Percentiles rank a stretch among this genome's conserved stretches.
These are phyloP conservation scores for Microthyrium microscopicum DNA, from an alignment of 2,329 filamentous ascomycete genomes.

Conservation along the genomic window DNA sequence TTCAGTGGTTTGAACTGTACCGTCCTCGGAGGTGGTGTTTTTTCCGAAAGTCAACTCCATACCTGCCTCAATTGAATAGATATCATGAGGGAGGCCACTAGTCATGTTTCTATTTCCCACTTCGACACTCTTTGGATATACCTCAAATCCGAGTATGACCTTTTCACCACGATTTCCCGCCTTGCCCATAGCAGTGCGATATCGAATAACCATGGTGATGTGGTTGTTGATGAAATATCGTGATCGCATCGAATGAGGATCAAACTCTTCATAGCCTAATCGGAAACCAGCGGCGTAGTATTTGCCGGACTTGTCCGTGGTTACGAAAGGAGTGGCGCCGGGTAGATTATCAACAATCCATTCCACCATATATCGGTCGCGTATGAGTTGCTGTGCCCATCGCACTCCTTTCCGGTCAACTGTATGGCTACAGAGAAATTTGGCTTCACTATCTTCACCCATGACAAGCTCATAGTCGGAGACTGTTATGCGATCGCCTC, in stretches of 20 bases:
- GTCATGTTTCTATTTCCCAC: conserved; percentile 39
- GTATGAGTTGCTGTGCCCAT: conserved; percentile 54
- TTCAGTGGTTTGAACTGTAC: conserved; percentile 23
- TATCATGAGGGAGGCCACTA: conserved; percentile 49
- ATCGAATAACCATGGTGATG: conserved; percentile 67
- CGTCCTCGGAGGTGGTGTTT: conserved; percentile 39
- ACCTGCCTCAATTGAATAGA: conserved; percentile 44
- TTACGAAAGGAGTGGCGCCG: conserved; percentile 76
- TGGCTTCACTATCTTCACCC: conserved; percentile 57
- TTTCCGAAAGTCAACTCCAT: conserved; percentile 53
- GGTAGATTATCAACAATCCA: conserved; percentile 91
- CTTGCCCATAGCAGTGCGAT: conserved; percentile 52
- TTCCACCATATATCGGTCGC: conserved; percentile 69
- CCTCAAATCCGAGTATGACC: conserved; percentile 75
- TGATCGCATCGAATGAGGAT: conserved; percentile 40
- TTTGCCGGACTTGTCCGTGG: conserved; percentile 65
- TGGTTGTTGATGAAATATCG: conserved; percentile 75
- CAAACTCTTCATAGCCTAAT: conserved; percentile 55
- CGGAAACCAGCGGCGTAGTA: conserved; percentile 89
- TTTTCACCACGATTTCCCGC: conserved; percentile 56
- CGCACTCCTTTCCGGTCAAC: conserved; percentile 48
- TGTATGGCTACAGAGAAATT: conserved; percentile 53
- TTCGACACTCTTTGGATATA: conserved; percentile 73
- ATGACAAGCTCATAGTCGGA: conserved; percentile 72
- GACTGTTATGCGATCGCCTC: conserved; percentile 68